Evolutionary conservation across 441 rosid species (phyloP), one percentile per base, ranked within the genome.

Genomic region (Populus trichocarpa): DNA sequence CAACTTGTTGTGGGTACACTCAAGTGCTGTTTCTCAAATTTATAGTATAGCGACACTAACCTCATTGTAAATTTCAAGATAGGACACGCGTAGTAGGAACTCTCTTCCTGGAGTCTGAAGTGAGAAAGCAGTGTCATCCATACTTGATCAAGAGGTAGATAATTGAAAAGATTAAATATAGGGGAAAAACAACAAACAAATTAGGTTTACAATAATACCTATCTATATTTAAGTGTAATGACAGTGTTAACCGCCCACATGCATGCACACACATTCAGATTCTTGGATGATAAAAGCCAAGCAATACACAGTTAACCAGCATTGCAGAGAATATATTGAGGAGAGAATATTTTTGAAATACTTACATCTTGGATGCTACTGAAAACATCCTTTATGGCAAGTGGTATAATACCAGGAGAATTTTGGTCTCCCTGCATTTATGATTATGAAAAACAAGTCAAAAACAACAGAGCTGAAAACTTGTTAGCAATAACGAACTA

Each of bases 41-140:
- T 69, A 66, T 12, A 59, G 9, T 63, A 71, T 65, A 38, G 69
- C 26, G 35, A 80, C 63, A 85, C 92, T 81, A 20, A 90, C 99
- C 99, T 97, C 99, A 76, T 97, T 97, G 88, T 97, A 95, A 78
- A 97, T 95, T 92, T 97, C 99, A 79, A 97, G 97, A 89, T 97
- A 97, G 69, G 99, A 97, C 78, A 97, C 99, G 9, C 99, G 99
- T 78, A 97, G 90, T 84, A 97, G 86, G 86, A 90, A 97, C 84
- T 97, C 99, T 81, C 99, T 87, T 87, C 99, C 99, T 42, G 99
- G 97, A 85, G 99, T 93, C 99, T 97, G 95, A 78, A 83, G 71
- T 42, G 79, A 76, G 73, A 78, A 77, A 72, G 66, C 61, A 83
- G 50, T 35, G 81, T 74, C 75, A 81, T 76, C 74, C 72, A 81